Base-by-base conservation (phyloP, 345 rosid genomes). In the Rubroshorea leprosula region DNA sequence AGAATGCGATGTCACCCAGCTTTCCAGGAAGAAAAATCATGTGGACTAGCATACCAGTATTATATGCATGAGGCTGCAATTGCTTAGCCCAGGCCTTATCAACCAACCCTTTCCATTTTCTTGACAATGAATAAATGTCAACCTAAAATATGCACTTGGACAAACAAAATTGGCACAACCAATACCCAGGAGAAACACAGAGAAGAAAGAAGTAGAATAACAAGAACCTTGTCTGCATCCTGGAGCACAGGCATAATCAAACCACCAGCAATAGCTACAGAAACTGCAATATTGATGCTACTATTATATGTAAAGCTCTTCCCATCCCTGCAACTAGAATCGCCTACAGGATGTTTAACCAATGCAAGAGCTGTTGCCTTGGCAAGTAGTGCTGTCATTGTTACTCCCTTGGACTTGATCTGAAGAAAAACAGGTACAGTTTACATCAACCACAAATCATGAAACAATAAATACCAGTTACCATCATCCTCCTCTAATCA, bases 21-120 rank as follows among this genome's bases (percentile, higher is more conserved):
- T 4, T 4, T 3, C 9, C 35, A 35, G 41, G 12, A 35, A 35
- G 11, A 2, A 35, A 35, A 35, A 3, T 6, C 10, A 5, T 0
- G 47, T n/a, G 1, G 47, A 16, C 10, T 13, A 44, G 47, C 1
- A 44, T 78, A 91, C 98, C 97, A 60, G 90, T 76, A 66, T 76
- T 87, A 73, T 89, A 93, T 63, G 89, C 97, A 35, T 83, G 89
- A 71, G 94, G 97, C 65, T 85, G 99, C 67, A 93, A 73, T 73
- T 89, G 99, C 79, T 93, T 93, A 57, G 96, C 85, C 46, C 96
- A 75, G 60, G 99, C 99, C 76, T 85, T 93, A 54, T 83, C 94
- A 55, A 93, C 97, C 66, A 89, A 73, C 76, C 89, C 99, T 77
- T 87, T 93, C 99, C 99, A 93, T 70, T 87, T 87, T 58, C 99